phyloP scores from a whole-genome alignment of 2,329 filamentous ascomycete species.

The Plenodomus tracheiphilus region DNA sequence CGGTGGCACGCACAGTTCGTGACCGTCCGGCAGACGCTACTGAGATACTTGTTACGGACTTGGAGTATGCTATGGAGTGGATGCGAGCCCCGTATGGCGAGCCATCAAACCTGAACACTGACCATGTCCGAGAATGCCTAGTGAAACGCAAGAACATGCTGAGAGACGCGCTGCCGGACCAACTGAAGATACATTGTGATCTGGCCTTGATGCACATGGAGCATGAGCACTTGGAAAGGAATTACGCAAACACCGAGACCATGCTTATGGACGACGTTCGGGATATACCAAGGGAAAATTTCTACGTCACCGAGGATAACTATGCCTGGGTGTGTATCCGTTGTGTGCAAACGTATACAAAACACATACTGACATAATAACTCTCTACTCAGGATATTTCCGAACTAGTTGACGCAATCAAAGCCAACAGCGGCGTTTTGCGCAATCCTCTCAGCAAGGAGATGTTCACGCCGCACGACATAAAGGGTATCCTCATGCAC shows the following conservation, averaged over 20 bases:
- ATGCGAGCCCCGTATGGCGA: constrained; percentile 18
- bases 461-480: constrained; percentile 42
- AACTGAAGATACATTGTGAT: constrained; percentile 30
- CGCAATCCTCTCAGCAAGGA: constrained; percentile 39
- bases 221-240: constrained; percentile 38
- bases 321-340: constrained; percentile 38
- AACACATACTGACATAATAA: neutral
- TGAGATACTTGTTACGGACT: constrained; percentile 24
- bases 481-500: constrained; percentile 35
- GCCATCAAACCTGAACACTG: constrained; percentile 15
- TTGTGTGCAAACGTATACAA: neutral
- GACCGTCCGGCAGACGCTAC: constrained; percentile 23
- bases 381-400: constrained; percentile 26
- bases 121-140: constrained; percentile 29
- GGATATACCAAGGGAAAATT: constrained; percentile 39
- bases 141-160: constrained; percentile 31
- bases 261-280: constrained; percentile 39
- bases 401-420: constrained; percentile 40
- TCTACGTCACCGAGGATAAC: constrained; percentile 46
- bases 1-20: constrained; percentile 28
- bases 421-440: constrained; percentile 34
- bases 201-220: constrained; percentile 42
- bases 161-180: constrained; percentile 27
- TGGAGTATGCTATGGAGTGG: constrained; percentile 31
- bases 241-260: constrained; percentile 42